A percentile compares a stretch with the other conserved stretches of the same genome.
Conservation (phyloP, 441 rosid species). For the Arabidopsis hybrid region DNA sequence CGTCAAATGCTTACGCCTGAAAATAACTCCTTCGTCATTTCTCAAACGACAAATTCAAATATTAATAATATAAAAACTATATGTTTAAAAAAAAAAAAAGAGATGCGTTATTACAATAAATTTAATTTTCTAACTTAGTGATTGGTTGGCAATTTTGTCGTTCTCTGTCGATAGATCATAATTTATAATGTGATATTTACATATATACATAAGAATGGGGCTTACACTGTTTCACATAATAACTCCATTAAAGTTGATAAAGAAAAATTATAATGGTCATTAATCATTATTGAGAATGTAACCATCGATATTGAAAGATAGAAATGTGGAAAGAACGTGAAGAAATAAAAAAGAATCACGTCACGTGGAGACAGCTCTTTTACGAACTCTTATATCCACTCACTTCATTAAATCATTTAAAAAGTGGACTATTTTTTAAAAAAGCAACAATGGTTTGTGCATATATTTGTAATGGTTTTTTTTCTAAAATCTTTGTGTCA, state of each 20-base stretch:
- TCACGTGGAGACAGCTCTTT: conserved; percentile 40
- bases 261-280: background rate
- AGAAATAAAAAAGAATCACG: conserved; percentile 36
- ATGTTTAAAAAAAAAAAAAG: background rate
- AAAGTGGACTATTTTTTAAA: conserved; percentile 11
- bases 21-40: conserved; percentile 16
- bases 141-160: conserved; percentile 36
- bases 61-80: background rate
- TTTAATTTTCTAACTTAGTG: background rate
- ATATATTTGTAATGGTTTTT: background rate
- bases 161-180: conserved; percentile 14
- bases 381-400: conserved; percentile 31
- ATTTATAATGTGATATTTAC: background rate
- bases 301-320: conserved; percentile 25
- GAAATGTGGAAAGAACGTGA: conserved; percentile 40
- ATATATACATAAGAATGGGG: conserved; percentile 4
- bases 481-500: background rate
- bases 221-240: background rate
- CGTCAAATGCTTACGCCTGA: conserved; percentile 31
- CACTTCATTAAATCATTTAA: conserved; percentile 38
- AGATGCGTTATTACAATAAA: background rate
- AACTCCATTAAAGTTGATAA: background rate
- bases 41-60: background rate
- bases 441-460: background rate
- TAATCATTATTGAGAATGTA: background rate